A percentile compares a stretch with the other conserved stretches of the same genome.
These are phyloP conservation scores for Mitragyna speciosa DNA, from an alignment of 257 asterid species.

Conservation along the genomic window DNA sequence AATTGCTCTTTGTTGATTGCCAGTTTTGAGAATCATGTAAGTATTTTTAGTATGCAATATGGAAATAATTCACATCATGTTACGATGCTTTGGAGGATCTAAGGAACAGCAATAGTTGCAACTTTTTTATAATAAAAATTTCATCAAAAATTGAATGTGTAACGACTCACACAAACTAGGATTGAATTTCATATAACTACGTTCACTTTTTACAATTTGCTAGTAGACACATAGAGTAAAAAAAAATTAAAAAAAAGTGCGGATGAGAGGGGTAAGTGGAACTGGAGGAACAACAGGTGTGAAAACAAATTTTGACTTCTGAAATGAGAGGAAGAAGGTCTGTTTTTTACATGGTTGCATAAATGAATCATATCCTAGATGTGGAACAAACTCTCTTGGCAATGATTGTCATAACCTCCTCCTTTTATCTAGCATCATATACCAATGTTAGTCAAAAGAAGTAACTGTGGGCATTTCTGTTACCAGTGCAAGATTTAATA, in stretches of 20 bases:
- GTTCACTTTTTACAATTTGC: not conserved
- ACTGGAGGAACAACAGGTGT: not conserved
- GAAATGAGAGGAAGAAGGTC: not conserved
- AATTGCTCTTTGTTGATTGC: too few species aligned
- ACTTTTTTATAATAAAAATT: not conserved
- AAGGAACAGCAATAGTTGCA: not conserved
- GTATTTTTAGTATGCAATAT: not conserved
- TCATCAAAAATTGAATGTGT: not conserved
- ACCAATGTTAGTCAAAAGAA: not conserved
- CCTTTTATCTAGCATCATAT: conserved; percentile 1
- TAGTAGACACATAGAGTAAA: not conserved
- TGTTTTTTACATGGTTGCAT: not conserved
- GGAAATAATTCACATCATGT: not conserved
- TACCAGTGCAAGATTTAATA: not conserved
- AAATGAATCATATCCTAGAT: not conserved
- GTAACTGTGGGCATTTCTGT: not conserved
- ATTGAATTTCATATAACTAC: not conserved
- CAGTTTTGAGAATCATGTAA: not conserved
- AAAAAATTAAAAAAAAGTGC: not conserved
- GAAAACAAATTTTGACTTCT: not conserved
- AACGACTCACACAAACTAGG: not conserved
- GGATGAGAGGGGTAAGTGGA: not conserved
- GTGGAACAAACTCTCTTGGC: not conserved
- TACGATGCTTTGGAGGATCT: not conserved
- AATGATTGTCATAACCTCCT: not conserved